Conservation (phyloP, 306 rosid species). For the Cajanus cajan region DNA sequence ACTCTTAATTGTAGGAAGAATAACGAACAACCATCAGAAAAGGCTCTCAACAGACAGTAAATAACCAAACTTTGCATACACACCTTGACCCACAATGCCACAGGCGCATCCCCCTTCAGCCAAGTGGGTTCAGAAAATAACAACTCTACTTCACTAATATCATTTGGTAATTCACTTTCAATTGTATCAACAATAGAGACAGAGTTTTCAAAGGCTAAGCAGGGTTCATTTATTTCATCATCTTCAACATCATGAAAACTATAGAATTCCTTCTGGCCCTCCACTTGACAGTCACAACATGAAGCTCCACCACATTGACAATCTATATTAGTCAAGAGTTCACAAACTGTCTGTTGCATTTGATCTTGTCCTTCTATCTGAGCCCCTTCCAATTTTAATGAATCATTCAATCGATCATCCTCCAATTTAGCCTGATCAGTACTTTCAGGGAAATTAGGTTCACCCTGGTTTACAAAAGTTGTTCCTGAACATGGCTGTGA, state of each 20-base stretch:
- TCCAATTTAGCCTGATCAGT: slow-evolving; percentile 37
- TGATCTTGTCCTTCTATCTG: slow-evolving; percentile 41
- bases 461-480: slow-evolving; percentile 32
- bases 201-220: slow-evolving; percentile 46
- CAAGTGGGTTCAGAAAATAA: slow-evolving; percentile 61
- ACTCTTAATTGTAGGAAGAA: neutral
- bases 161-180: slow-evolving; percentile 53
- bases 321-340: slow-evolving; percentile 37
- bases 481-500: slow-evolving; percentile 46
- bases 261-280: slow-evolving; percentile 44
- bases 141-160: slow-evolving; percentile 46
- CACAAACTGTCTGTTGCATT: slow-evolving; percentile 35
- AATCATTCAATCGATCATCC: slow-evolving; percentile 33
- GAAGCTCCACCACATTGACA: slow-evolving; percentile 49
- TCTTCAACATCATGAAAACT: slow-evolving; percentile 49
- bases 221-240: slow-evolving; percentile 41
- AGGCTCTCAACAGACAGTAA: neutral
- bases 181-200: slow-evolving; percentile 41
- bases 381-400: slow-evolving; percentile 38
- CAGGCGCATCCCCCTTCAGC: slow-evolving; percentile 70
- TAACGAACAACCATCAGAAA: neutral
- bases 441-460: slow-evolving; percentile 43
- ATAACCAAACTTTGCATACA: neutral
- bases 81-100: slow-evolving; percentile 93
- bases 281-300: slow-evolving; percentile 39